Conservation (phyloP, 2,329 filamentous ascomycete genomes). For the Furcasterigmium sp. region DNA sequence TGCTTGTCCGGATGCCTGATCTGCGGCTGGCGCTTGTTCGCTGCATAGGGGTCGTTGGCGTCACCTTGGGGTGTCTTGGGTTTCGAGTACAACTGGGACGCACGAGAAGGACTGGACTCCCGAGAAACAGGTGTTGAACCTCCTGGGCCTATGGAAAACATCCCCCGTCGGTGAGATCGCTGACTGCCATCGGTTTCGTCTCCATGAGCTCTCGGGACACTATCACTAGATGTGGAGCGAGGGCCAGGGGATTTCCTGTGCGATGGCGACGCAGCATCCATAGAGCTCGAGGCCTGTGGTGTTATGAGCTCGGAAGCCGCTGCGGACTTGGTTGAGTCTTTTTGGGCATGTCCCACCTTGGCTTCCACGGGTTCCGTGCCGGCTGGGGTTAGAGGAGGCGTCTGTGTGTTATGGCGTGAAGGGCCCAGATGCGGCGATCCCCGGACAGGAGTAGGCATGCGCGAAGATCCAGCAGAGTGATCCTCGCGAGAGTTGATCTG, state of each 20-base stretch:
- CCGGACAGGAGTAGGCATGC: slow-evolving; percentile 58
- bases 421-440: slow-evolving; percentile 65
- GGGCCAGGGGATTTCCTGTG: slow-evolving; percentile 33
- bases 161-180: slow-evolving; percentile 44
- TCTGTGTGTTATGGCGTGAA: slow-evolving; percentile 68
- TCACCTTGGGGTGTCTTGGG: slow-evolving; percentile 77
- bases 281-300: slow-evolving; percentile 59
- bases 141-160: slow-evolving; percentile 45
- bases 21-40: slow-evolving; percentile 69
- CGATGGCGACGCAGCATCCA: slow-evolving; percentile 41
- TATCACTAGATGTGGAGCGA: slow-evolving; percentile 36
- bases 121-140: slow-evolving; percentile 53
- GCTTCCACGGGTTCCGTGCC: slow-evolving; percentile 52
- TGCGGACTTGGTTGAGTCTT: slow-evolving; percentile 23
- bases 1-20: slow-evolving; percentile 56
- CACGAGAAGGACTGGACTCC: slow-evolving; percentile 59
- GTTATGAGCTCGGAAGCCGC: slow-evolving; percentile 51
- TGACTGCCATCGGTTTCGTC: slow-evolving; percentile 26
- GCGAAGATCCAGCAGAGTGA: slow-evolving; percentile 54
- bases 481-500: slow-evolving; percentile 58
- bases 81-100: slow-evolving; percentile 61
- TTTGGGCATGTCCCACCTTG: slow-evolving; percentile 22
- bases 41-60: slow-evolving; percentile 80
- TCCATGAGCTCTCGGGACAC: slow-evolving; percentile 32
- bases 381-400: slow-evolving; percentile 83